Conservation (phyloP, 164 flowering plant species). For the Cinnamomum chago region DNA sequence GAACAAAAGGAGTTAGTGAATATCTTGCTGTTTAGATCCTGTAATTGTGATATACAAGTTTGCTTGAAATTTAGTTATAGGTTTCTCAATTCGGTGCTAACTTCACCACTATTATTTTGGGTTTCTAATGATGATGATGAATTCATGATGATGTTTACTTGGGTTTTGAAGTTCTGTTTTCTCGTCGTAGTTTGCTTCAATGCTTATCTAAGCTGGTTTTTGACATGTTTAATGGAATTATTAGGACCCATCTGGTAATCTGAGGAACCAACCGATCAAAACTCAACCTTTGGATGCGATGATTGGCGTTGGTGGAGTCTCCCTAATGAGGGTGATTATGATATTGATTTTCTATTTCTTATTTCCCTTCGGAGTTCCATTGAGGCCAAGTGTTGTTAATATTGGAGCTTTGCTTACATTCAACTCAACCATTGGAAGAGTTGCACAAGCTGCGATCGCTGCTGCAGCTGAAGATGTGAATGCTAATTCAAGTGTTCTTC, state of each 20-base stretch:
- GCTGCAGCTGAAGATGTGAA: slow-evolving; percentile 77
- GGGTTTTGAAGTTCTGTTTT: background rate
- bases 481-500: slow-evolving; percentile 50
- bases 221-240: background rate
- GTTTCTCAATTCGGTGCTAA: background rate
- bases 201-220: background rate
- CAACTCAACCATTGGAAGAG: slow-evolving; percentile 63
- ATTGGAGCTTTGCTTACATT: slow-evolving; percentile 62
- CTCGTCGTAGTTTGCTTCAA: background rate
- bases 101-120: background rate
- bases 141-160: background rate
- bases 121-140: no score
- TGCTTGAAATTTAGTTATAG: no score
- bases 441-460: slow-evolving; percentile 50
- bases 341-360: background rate
- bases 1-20: no score
- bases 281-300: background rate
- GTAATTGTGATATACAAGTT: no score
- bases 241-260: background rate
- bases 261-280: background rate
- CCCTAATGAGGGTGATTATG: background rate
- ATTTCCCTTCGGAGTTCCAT: slow-evolving; percentile 3
- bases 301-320: background rate
- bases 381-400: slow-evolving; percentile 44
- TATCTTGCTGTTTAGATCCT: no score